phyloP scores from a whole-genome alignment of 441 rosid genomes.

The Brassica balearica region DNA sequence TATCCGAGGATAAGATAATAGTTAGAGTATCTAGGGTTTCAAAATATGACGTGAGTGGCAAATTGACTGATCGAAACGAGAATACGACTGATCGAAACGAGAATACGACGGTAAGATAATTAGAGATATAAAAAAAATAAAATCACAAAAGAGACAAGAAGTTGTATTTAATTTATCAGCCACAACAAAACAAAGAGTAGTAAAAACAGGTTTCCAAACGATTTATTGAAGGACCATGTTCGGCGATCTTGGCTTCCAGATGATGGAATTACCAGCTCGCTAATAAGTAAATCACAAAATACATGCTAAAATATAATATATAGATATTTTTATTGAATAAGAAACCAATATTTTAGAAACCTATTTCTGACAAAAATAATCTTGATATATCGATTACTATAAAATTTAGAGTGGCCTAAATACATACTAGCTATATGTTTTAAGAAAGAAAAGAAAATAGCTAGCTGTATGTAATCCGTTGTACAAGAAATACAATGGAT shows the following conservation, averaged over 20 bases:
- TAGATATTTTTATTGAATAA: too few relatives aligned
- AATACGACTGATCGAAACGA: conserved; percentile 26
- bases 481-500: conserved; percentile 1
- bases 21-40: not conserved
- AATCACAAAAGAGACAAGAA: conserved; percentile 28
- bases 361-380: not conserved
- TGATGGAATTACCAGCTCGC: conserved; percentile 1
- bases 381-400: not conserved
- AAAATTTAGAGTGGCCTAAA: not conserved
- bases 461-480: not conserved
- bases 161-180: conserved; percentile 19
- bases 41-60: conserved; percentile 22
- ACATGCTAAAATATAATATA: not conserved
- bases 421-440: conserved; percentile 1
- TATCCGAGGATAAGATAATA: not conserved
- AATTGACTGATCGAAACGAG: conserved; percentile 25
- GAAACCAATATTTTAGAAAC: not conserved
- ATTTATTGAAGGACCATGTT: conserved; percentile 23
- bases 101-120: conserved; percentile 35
- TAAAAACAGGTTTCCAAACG: conserved; percentile 18
- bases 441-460: not conserved
- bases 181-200: conserved; percentile 30
- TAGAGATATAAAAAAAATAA: conserved; percentile 36
- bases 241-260: not conserved
- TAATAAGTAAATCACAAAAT: not conserved